Conservation (phyloP, 805 yeast genomes). For the Starmera amethionina region DNA sequence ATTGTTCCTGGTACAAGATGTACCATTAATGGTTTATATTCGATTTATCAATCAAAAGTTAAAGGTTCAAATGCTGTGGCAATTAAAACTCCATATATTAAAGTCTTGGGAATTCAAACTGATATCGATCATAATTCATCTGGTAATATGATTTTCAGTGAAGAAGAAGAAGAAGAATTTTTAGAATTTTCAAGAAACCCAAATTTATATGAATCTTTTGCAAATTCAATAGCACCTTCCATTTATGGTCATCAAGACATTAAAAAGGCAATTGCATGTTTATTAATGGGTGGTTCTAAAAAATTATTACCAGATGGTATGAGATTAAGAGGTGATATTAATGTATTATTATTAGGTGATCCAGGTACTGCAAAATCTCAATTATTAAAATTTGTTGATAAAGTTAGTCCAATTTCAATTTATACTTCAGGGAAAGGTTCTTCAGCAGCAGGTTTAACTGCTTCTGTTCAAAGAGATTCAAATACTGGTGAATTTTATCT, state of each 20-base stretch:
- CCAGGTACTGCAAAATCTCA: conserved; percentile 99
- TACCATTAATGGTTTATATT: conserved; percentile 84
- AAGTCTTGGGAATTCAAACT: conserved; percentile 77
- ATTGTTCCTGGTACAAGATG: conserved; percentile 95
- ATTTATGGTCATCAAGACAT: conserved; percentile 91
- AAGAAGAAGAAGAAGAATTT: conserved; percentile 92
- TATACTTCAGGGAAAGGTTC: conserved; percentile 99
- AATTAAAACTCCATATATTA: conserved; percentile 84
- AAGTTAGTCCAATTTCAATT: conserved; percentile 87
- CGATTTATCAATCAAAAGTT: conserved; percentile 73
- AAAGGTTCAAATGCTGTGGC: conserved; percentile 62
- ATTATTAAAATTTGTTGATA: conserved; percentile 87
- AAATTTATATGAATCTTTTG: conserved; percentile 73
- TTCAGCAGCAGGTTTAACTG: conserved; percentile 98
- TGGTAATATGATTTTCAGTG: conserved; percentile 57
- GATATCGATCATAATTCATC: conserved; percentile 66
- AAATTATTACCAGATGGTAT: conserved; percentile 90
- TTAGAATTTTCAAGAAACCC: conserved; percentile 73
- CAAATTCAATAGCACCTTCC: conserved; percentile 90
- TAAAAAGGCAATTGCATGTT: conserved; percentile 86
- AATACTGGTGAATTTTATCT: conserved; percentile 83
- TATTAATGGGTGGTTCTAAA: conserved; percentile 90
- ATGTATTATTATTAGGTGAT: conserved; percentile 88
- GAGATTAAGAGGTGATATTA: conserved; percentile 95
- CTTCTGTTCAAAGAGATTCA: conserved; percentile 90